Base-by-base conservation (phyloP, 345 rosid species). In the Capsella bursapastoris region DNA sequence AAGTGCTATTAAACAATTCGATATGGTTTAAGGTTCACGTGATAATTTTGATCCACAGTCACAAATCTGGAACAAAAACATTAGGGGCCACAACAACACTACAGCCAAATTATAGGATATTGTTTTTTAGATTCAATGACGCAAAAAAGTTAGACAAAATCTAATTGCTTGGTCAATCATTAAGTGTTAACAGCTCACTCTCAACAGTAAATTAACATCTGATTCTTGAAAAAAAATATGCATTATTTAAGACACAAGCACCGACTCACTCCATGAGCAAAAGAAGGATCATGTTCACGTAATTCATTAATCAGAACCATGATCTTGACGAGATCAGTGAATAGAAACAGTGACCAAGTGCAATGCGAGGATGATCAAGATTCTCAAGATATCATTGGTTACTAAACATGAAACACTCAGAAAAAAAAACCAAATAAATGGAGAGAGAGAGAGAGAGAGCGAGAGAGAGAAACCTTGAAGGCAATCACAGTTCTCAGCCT, bases 401-500 rank as follows among this genome's bases (percentile, higher is more conserved):
- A 66, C 44, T 6, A 22, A 49, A 22, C 18, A 5, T 13, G 14
- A 10, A 40, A 40, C 43, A 10, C 37, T 8, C 34, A 31, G 1
- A 0, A 34, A 34, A 5, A 2, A 7, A 34, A 34, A 34, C 37
- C 2, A 34, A 34, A 34, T 0, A 0, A 34, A 1, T 34, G 37
- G 37, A 34, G 0, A 6, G 8, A 34, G 37, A 34, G 8, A 34
- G 0, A 34, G 6, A 29, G 37, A 34, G 37, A 34, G 8, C 1
- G 0, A 34, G 6, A 29, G 3, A 44, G 8, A 11, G 4, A 34
- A 77, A 92, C 98, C 98, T 89, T 93, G 98, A 76, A 93, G 82
- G 86, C 98, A 93, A 82, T 93, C 98, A 51, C 98, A 93, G 72
- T 93, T 93, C 89, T 93, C 98, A 8, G 96, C 93, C 73, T 93